These are phyloP conservation scores for Dioszegia hungarica DNA, from an alignment of 768 basidiomycete species.

Conservation along the genomic window DNA sequence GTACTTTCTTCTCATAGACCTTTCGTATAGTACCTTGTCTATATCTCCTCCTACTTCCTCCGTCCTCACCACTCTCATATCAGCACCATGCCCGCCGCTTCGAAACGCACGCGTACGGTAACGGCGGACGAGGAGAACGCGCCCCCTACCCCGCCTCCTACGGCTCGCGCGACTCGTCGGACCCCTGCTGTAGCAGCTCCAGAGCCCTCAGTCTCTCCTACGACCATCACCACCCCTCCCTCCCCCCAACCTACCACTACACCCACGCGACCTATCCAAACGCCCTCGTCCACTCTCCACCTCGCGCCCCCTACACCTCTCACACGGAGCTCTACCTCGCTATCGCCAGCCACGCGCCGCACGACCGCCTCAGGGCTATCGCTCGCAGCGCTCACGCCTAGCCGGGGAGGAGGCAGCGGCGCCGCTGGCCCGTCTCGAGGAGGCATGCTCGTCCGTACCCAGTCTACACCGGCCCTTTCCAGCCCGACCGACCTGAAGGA, in stretches of 20 bases:
- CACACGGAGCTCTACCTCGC: constrained; percentile 24
- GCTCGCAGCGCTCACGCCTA: not conserved
- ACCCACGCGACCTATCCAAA: constrained; percentile 23
- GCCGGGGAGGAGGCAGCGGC: not conserved
- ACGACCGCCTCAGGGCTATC: not conserved
- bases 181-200: not conserved
- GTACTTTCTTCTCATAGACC: not conserved
- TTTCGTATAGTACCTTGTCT: not conserved
- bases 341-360: constrained; percentile 25
- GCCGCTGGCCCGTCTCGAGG: constrained; percentile 1
- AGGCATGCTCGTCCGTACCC: constrained; percentile 28
- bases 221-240: constrained; percentile 5
- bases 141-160: constrained; percentile 12
- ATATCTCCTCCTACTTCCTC: not conserved
- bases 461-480: constrained; percentile 26
- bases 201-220: constrained; percentile 1
- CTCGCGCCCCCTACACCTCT: constrained; percentile 15
- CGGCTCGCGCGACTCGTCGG: not conserved
- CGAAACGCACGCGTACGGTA: constrained; percentile 15
- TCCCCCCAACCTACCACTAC: constrained; percentile 4
- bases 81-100: constrained; percentile 6
- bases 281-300: constrained; percentile 25
- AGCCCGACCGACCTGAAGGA: constrained; percentile 16
- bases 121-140: constrained; percentile 8
- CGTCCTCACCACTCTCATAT: not conserved